Base-by-base conservation (phyloP, 257 asterid species). In the Solanum chmielewskii region DNA sequence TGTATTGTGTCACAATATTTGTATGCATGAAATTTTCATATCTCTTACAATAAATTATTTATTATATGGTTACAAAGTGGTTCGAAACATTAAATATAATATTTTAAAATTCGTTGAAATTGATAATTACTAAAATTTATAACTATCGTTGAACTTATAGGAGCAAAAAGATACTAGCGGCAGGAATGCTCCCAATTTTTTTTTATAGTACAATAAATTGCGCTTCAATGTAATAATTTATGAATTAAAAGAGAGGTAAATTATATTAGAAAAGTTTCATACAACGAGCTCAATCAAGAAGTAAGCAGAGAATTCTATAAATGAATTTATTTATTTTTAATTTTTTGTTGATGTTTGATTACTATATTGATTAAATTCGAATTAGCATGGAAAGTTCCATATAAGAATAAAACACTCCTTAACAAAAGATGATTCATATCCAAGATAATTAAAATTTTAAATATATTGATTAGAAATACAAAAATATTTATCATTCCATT, bases 381-480 rank as follows among this genome's bases (percentile, higher is more conserved):
- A 37, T 5, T 5, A 1, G 1, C 39, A 37, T 1, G 39, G 0
- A 37, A 6, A 37, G 1, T 5, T 37, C 0, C 39, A 6, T 37
- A 5, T 7, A 6, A 37, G 1, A 6, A 37, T 37, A 37, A 37
- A 37, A 37, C 7, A 37, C 6, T 37, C 7, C 39, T 37, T 37
- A 6, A 37, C 7, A 37, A 37, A 37, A 37, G 5, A 5, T 1
- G 39, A 0, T 0, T 37, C 39, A 37, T 37, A 37, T 37, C 39
- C 6, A 37, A 37, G 2, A 37, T 37, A 1, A 37, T 6, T 35
- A 5, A 37, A 37, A 37, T 37, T 37, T 37, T 5, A 37, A 37
- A 37, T 1, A 37, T 37, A 5, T 37, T 0, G 7, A 1, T 52
- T 52, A 52, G 20, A 56, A 7, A 7, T 56, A 1, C 20, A 56